A percentile compares a stretch with the other conserved stretches of the same genome.
These are phyloP conservation scores for Physcomitrellopsis africana DNA, from an alignment of 225 moss, liverwort and hornwort genomes.

Conservation along the genomic window DNA sequence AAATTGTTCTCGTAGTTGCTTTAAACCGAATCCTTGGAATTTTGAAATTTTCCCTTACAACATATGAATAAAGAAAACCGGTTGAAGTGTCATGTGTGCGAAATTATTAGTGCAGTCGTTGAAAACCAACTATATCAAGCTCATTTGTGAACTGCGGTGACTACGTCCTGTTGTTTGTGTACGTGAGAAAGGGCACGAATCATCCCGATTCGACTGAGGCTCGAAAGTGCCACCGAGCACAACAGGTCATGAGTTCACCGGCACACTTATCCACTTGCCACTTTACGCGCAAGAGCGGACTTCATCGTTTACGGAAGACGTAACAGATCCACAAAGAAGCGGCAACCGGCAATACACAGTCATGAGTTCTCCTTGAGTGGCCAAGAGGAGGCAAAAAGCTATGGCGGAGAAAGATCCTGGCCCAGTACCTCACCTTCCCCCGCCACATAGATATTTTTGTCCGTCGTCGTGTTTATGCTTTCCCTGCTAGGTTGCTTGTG, in stretches of 20 bases:
- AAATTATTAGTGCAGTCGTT: no score
- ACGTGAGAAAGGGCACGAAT: background rate
- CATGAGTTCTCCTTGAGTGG: constrained; percentile 30
- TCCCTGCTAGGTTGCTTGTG: background rate
- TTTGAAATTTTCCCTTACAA: no score
- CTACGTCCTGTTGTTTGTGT: background rate
- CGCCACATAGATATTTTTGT: constrained; percentile 18
- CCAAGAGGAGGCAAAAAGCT: constrained; percentile 32
- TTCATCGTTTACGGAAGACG: constrained; percentile 24
- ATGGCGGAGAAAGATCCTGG: constrained; percentile 37
- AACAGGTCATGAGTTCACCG: background rate
- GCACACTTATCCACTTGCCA: background rate
- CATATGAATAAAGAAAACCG: no score
- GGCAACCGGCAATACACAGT: constrained; percentile 9
- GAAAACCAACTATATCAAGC: background rate
- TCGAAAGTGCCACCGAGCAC: background rate
- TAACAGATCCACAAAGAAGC: background rate
- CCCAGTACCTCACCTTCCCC: constrained; percentile 4
- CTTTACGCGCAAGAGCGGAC: background rate
- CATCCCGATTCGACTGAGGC: constrained; percentile 16
- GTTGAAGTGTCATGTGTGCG: no score
- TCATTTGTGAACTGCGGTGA: background rate
- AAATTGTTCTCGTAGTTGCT: no score
- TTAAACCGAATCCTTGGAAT: no score
- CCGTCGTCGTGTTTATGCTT: constrained; percentile 17